Conservation (phyloP, 176 grass and related monocot species). For the Juncus inflexus region DNA sequence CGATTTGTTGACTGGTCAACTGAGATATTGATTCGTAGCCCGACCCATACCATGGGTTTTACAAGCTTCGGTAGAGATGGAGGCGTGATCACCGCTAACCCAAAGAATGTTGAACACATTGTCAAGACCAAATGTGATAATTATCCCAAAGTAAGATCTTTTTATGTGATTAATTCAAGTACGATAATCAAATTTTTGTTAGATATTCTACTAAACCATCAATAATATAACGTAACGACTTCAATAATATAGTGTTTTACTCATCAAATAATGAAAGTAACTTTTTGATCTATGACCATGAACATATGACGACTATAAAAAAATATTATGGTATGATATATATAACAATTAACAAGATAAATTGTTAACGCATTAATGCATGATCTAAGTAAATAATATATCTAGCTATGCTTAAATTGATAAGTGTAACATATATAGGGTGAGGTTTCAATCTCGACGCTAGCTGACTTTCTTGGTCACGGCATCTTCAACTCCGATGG, state of each 20-base stretch:
- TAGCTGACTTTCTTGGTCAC: conserved; percentile 34
- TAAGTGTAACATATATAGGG: conserved; percentile 15
- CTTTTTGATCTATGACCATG: too few relatives aligned
- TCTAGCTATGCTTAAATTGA: too few relatives aligned
- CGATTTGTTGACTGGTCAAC: conserved; percentile 46
- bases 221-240: too few relatives aligned
- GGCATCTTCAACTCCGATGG: conserved; percentile 39
- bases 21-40: conserved; percentile 25
- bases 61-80: conserved; percentile 3
- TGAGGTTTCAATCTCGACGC: not conserved
- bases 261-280: too few relatives aligned
- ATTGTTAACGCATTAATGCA: not conserved
- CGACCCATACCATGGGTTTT: conserved; percentile 42
- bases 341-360: too few relatives aligned
- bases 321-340: too few relatives aligned
- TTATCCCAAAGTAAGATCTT: conserved; percentile 30
- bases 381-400: too few relatives aligned
- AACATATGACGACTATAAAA: too few relatives aligned
- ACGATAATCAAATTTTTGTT: too few relatives aligned
- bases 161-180: too few relatives aligned
- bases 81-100: conserved; percentile 36
- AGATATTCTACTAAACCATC: too few relatives aligned
- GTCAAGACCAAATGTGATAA: conserved; percentile 23
- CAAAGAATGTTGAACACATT: conserved; percentile 36
- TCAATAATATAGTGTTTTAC: too few relatives aligned